Base-by-base conservation (phyloP, 2,329 filamentous ascomycete genomes). In the Monosporascus sp. region DNA sequence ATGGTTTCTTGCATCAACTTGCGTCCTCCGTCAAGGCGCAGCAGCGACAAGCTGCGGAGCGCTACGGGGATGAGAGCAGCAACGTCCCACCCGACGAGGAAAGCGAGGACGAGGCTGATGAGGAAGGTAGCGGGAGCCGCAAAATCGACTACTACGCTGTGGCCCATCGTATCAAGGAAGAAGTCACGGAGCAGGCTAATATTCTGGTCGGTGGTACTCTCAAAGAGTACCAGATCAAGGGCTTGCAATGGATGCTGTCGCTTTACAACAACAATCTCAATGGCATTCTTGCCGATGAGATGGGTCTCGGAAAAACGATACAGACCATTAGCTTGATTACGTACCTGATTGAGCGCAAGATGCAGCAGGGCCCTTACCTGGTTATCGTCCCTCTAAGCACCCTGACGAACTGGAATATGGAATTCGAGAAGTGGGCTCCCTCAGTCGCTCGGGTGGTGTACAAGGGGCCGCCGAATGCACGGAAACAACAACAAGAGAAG, bases 241-340 rank as follows among this genome's bases (percentile, higher is more conserved):
- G 94, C 81, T 77, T 99, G 47, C 93, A 99, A 71, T 99, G 94
- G 94, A 99, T 99, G 94, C 87, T 99, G 56, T 99, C 94, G 15
- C 81, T 99, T 15, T 99, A 97, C 82, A 99, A 99, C 85, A 99
- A 99, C 79, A 99, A 97, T 73, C 83, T 99, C 60, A 99, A 99
- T 70, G 94, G 94, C 81, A 97, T 99, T 60, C 78, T 99, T 64
- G 94, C 94, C 54, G 94, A 99, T 66, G 94, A 99, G 74, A 99
- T 99, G 94, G 94, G 94, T 86, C 89, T 99, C 60, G 94, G 94
- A 71, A 99, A 99, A 77, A 99, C 94, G 0, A 99, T 99, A 63
- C 94, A 99, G 73, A 97, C 94, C 45, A 99, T 99, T 73, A 96
- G 90, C 78, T 77, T 99, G 74, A 89, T 99, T 65, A 97, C 93